phyloP scores from a whole-genome alignment of 345 rosid species.

The Raphanus sativus region DNA sequence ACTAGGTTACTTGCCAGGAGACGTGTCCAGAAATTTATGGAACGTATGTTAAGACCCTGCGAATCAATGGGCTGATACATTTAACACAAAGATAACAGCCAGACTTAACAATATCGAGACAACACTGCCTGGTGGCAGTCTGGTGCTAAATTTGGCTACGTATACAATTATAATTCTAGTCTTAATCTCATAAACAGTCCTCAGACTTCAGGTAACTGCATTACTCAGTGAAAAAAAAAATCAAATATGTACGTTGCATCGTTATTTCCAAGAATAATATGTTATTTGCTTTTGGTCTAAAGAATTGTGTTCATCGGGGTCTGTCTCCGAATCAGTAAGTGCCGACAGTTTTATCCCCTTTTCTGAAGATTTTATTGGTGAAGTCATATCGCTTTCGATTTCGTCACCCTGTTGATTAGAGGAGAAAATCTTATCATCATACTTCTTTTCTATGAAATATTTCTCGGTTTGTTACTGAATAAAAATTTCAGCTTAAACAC shows the following conservation, averaged over 20 bases:
- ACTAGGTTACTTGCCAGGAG: conserved; percentile 28
- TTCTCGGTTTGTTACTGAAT: too few relatives aligned
- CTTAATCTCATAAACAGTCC: conserved; percentile 12
- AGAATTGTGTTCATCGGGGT: neutral
- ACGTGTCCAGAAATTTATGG: neutral
- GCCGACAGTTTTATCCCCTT: too few relatives aligned
- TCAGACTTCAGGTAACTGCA: conserved; percentile 40
- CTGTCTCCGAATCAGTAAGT: too few relatives aligned
- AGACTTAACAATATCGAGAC: conserved; percentile 27
- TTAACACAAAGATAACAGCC: conserved; percentile 7
- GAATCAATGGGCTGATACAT: conserved; percentile 6
- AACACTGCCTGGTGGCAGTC: conserved; percentile 35
- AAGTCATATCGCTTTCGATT: too few relatives aligned
- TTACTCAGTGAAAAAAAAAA: too few relatives aligned
- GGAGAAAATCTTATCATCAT: too few relatives aligned
- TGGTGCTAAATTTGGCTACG: conserved; percentile 18
- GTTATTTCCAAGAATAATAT: neutral
- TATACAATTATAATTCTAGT: conserved; percentile 17
- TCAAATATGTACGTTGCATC: neutral
- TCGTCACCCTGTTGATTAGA: too few relatives aligned
- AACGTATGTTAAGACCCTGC: conserved; percentile 32
- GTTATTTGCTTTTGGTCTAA: neutral
- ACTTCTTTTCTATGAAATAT: too few relatives aligned
- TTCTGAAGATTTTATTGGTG: too few relatives aligned
- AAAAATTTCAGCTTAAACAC: too few relatives aligned